Evolutionary conservation across 768 basidiomycete species (phyloP).

Genomic region (Rhodotorula toruloides): DNA sequence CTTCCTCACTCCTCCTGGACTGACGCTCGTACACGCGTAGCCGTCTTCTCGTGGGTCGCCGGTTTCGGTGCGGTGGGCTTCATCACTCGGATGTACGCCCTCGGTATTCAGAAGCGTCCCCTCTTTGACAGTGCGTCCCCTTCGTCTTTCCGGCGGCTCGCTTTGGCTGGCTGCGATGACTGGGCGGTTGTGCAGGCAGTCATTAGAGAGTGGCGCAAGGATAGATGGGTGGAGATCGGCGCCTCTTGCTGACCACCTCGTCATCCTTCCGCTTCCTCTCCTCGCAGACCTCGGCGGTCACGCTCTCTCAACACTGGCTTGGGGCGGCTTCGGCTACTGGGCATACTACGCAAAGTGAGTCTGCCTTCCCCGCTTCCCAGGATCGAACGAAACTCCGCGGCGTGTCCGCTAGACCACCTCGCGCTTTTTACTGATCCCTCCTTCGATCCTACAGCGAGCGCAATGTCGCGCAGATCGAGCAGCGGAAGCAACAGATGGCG

Average conservation of each 20-base stretch:
- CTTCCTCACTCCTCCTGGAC: background rate
- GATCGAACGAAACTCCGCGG: no score
- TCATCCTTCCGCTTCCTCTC: background rate
- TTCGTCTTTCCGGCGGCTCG: conserved; percentile 11
- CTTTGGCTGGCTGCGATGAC: no score
- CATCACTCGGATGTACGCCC: conserved; percentile 74
- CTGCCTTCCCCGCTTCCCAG: background rate
- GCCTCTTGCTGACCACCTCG: background rate
- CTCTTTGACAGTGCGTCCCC: conserved; percentile 68
- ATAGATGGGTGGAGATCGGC: background rate
- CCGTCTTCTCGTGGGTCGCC: conserved; percentile 54
- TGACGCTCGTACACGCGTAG: conserved; percentile 51
- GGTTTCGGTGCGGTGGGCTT: conserved; percentile 80
- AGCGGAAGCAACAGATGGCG: no score
- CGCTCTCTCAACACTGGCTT: conserved; percentile 61
- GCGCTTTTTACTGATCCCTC: no score
- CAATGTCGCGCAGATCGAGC: no score
- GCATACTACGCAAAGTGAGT: conserved; percentile 51
- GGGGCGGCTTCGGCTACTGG: conserved; percentile 71
- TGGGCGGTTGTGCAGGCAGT: no score
- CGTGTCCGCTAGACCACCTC: no score
- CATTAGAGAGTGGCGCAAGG: background rate
- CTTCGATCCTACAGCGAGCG: no score
- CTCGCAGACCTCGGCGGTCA: conserved; percentile 66
- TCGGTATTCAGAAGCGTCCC: conserved; percentile 74